Evolutionary conservation across 83 land plant species (phyloP), one percentile per base, ranked within the genome.

Genomic region (Isoetes engelmannii): DNA sequence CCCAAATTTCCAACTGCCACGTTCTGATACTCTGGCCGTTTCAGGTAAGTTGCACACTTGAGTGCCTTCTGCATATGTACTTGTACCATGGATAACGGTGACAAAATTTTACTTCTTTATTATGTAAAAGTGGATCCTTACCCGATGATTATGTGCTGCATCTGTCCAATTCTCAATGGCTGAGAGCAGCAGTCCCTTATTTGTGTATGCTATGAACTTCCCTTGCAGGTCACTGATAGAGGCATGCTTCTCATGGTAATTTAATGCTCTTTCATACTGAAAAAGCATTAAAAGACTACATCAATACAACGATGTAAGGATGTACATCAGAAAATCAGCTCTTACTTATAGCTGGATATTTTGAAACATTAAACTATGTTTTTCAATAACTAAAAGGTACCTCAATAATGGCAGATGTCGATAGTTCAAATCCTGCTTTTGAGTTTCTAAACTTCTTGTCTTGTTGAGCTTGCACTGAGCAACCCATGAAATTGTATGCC

Each of bases 1-100:
- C 77, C 81, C 5, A 79, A 48, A 46, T 74, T 79, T 5, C 81
- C 81, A 10, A 79, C 78, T 19, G 81, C 69, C 13, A 75, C 69
- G 46, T 73, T 64, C 56, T 79, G 81, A 18, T 70, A 19, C 17
- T 57, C 61, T 1, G 81, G 81, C 13, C 73, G 69, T 44, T 74
- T 65, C 69, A 69, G 44, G 44, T 53, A 69, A 3, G 81, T 74
- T 44, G 81, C 81, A 74, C 70, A 79, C 63, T 65, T 69, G 47
- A 79, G 57, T 47, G 81, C 81, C 54, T 54, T 79, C 81, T 79
- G 67, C 73, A 74, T 4, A 5, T 0, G 2, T 13, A 9, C 12
- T n/a, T n/a, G 63, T 54, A 50, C n/a, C 67, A 9, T 68, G 63
- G 17, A 15, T 44, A 13, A 10, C 58, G 12, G 12, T 65, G 15